These are phyloP conservation scores for Hypoxylon sp. DNA, from an alignment of 2,329 filamentous ascomycete genomes.

Conservation along the genomic window DNA sequence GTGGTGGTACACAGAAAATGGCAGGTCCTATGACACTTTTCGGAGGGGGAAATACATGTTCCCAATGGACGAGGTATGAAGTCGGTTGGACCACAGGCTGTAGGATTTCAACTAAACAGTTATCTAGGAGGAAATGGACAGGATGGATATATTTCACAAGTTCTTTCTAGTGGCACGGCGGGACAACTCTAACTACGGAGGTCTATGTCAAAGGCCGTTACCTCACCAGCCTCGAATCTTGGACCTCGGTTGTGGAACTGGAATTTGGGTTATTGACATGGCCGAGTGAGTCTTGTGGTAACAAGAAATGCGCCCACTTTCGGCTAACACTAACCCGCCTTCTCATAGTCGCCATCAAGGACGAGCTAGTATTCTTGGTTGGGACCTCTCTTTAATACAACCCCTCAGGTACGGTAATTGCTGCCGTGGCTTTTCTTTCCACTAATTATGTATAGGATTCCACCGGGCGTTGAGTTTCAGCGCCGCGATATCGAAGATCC, in stretches of 20 bases:
- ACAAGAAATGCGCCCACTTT: neutral
- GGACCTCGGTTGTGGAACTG: conserved; percentile 86
- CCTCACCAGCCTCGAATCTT: conserved; percentile 63
- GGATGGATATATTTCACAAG: conserved; percentile 86
- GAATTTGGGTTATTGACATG: conserved; percentile 92
- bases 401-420: conserved; percentile 53
- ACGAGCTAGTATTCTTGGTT: conserved; percentile 54
- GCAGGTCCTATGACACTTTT: conserved; percentile 77
- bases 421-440: neutral
- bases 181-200: conserved; percentile 49
- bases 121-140: conserved; percentile 77
- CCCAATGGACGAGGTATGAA: conserved; percentile 80
- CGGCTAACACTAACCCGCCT: conserved; percentile 33
- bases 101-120: conserved; percentile 26
- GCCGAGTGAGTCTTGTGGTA: conserved; percentile 72
- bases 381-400: conserved; percentile 58
- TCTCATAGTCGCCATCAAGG: conserved; percentile 44
- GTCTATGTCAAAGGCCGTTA: conserved; percentile 56
- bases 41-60: conserved; percentile 79
- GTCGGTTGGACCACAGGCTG: neutral
- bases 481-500: conserved; percentile 83
- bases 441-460: conserved; percentile 69
- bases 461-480: conserved; percentile 76
- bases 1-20: conserved; percentile 72
- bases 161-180: conserved; percentile 77